Conservation (phyloP, 768 basidiomycete species). For the Mycena albidolilacea region DNA sequence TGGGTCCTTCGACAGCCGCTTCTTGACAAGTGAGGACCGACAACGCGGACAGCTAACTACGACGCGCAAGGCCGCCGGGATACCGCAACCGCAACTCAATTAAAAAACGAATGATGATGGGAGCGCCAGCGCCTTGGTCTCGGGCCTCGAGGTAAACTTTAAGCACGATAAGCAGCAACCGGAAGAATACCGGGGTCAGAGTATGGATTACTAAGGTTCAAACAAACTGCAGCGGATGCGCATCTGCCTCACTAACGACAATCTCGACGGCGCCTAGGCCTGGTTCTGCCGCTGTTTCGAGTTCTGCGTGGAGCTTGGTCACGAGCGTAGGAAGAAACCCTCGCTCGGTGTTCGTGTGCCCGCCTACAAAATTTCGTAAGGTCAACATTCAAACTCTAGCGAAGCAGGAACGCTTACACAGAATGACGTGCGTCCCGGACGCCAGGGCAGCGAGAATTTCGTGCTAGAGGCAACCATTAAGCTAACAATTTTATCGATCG, state of each 20-base stretch:
- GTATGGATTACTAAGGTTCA: conserved; percentile 41
- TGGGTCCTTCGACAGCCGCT: background rate
- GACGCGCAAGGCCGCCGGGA: no score
- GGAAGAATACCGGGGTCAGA: background rate
- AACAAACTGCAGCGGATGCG: conserved; percentile 81
- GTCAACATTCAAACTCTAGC: conserved; percentile 28
- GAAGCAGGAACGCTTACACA: conserved; percentile 70
- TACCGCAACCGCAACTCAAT: background rate
- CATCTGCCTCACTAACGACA: conserved; percentile 79
- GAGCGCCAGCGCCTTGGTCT: no score
- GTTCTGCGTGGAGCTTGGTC: conserved; percentile 69
- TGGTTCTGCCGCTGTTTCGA: conserved; percentile 53
- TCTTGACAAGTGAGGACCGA: background rate
- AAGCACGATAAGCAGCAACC: background rate
- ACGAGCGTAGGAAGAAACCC: conserved; percentile 89
- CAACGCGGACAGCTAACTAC: no score
- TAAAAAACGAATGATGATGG: background rate
- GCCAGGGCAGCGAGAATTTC: conserved; percentile 89
- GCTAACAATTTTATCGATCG: conserved; percentile 7
- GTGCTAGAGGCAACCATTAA: conserved; percentile 66
- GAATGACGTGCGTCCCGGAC: conserved; percentile 81
- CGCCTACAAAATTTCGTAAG: conserved; percentile 63
- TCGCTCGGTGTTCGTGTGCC: conserved; percentile 96
- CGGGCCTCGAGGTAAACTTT: background rate
- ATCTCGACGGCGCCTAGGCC: conserved; percentile 68